These are phyloP conservation scores for Zoysia japonica DNA, from an alignment of 176 grass and related monocot species.

Conservation along the genomic window DNA sequence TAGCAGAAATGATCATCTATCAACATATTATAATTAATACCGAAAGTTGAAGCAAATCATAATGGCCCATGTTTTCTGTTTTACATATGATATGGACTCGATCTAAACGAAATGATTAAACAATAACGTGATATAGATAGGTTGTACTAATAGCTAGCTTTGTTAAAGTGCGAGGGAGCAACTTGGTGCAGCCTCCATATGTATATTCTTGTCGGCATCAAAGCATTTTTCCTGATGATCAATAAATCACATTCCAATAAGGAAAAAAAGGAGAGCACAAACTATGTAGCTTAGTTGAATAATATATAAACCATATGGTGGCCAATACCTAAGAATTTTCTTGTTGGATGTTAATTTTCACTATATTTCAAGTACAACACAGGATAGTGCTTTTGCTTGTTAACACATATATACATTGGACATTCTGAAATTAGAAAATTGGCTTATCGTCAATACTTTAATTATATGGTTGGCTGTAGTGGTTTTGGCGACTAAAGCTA, in stretches of 20 bases:
- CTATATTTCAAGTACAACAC: constrained; percentile 11
- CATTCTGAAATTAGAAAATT: neutral
- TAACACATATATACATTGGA: neutral
- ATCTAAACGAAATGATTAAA: neutral
- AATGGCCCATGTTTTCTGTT: constrained; percentile 25
- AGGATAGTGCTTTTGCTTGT: constrained; percentile 36
- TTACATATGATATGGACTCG: constrained; percentile 32
- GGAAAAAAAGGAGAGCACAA: neutral
- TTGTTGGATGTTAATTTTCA: constrained; percentile 8
- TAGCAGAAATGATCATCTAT: neutral
- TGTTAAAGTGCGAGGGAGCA: too few relatives aligned
- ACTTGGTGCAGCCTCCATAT: too few relatives aligned
- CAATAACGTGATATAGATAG: too few relatives aligned
- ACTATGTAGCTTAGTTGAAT: neutral
- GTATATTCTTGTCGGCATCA: too few relatives aligned
- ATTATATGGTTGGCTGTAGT: neutral
- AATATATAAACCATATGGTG: neutral
- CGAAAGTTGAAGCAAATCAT: constrained; percentile 32
- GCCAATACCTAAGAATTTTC: constrained; percentile 28
- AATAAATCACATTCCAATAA: too few relatives aligned
- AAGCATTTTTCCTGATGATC: too few relatives aligned
- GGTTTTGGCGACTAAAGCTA: neutral
- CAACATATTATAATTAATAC: constrained; percentile 8
- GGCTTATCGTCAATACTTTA: neutral
- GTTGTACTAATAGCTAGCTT: too few relatives aligned